A percentile compares a stretch with the other conserved stretches of the same genome.
phyloP scores from a whole-genome alignment of 2,329 filamentous ascomycete genomes.

The Cladosporium halotolerans region DNA sequence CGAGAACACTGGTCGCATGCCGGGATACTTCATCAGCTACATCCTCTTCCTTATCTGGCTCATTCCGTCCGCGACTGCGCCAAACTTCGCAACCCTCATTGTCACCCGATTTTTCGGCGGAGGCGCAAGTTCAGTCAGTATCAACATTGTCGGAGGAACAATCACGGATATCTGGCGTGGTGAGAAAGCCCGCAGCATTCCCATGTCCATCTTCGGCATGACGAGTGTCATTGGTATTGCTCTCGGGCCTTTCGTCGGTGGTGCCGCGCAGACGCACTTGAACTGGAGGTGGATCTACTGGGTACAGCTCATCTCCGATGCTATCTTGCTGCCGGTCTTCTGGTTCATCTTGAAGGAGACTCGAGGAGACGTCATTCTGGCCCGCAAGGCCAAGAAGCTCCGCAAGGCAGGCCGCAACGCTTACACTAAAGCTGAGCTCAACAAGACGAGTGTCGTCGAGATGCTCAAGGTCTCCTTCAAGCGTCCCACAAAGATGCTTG shows the following conservation, averaged over 20 bases:
- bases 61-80: conserved; percentile 49
- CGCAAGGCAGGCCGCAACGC: conserved; percentile 36
- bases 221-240: conserved; percentile 27
- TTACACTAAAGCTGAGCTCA: conserved; percentile 42
- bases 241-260: conserved; percentile 30
- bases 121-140: conserved; percentile 45
- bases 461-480: conserved; percentile 35
- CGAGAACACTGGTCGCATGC: conserved; percentile 19
- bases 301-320: conserved; percentile 23
- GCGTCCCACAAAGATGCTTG: conserved; percentile 37
- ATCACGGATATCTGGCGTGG: conserved; percentile 41
- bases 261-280: conserved; percentile 21
- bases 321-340: conserved; percentile 24
- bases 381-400: conserved; percentile 42
- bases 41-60: conserved; percentile 44
- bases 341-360: conserved; percentile 43
- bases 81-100: conserved; percentile 49
- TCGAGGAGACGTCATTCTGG: conserved; percentile 45
- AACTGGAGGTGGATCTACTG: conserved; percentile 29
- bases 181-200: conserved; percentile 24
- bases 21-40: conserved; percentile 28
- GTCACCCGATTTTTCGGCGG: conserved; percentile 50
- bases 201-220: conserved; percentile 28
- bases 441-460: conserved; percentile 19
- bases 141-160: conserved; percentile 46